These are phyloP conservation scores for Tilletia setariae DNA, from an alignment of 1,284 basidiomycete genomes.

Conservation along the genomic window DNA sequence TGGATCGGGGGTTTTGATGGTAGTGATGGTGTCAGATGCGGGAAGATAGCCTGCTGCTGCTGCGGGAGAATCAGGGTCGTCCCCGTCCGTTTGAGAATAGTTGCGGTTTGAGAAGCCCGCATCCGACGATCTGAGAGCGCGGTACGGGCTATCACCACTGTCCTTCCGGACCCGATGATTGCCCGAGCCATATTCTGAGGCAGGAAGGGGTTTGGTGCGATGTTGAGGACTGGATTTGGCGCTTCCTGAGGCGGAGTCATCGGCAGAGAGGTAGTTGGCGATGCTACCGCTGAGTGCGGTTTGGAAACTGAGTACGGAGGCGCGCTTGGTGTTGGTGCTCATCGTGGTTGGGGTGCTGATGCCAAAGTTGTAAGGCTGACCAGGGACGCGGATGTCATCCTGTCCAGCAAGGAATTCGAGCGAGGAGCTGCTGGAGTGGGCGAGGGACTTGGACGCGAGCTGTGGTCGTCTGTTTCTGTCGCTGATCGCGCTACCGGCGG, in stretches of 20 bases:
- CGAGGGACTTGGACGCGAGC: constrained; percentile 6
- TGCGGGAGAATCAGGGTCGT: too few relatives aligned
- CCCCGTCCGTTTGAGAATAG: too few relatives aligned
- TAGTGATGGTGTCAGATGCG: constrained; percentile 3
- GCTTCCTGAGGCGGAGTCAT: constrained; percentile 27
- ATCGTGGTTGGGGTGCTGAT: background rate
- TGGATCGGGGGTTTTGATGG: background rate
- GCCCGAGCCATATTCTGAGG: constrained; percentile 3
- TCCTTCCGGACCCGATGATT: constrained; percentile 3
- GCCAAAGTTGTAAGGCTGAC: background rate
- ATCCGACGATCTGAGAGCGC: constrained; percentile 27
- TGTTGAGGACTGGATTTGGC: constrained; percentile 20
- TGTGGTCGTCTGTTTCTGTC: background rate
- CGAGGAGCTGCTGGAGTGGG: background rate
- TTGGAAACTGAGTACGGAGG: constrained; percentile 45
- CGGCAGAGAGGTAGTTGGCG: constrained; percentile 29
- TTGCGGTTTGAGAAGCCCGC: background rate
- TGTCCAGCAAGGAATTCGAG: background rate
- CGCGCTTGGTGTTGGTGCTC: constrained; percentile 25
- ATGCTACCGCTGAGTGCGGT: constrained; percentile 39
- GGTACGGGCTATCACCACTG: background rate
- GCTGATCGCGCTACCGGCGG: too few relatives aligned
- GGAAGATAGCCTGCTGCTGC: background rate
- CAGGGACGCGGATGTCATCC: background rate
- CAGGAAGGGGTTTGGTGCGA: constrained; percentile 13